Evolutionary conservation across 148 eudicot genomes (phyloP).

Genomic region (Gaultheria prostrata): DNA sequence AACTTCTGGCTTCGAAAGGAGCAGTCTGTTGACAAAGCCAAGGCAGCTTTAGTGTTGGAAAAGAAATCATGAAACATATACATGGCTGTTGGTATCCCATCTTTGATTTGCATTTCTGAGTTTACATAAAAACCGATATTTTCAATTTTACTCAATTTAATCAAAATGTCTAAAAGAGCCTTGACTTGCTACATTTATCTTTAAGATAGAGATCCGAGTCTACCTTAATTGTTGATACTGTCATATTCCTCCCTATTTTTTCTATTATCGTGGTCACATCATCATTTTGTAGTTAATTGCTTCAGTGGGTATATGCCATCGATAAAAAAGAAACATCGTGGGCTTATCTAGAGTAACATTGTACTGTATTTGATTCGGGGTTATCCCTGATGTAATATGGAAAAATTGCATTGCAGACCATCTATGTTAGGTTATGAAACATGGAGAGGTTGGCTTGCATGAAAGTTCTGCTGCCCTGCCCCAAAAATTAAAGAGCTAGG

Average conservation of each 20-base stretch:
- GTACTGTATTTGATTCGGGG: neutral
- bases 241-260: neutral
- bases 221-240: neutral
- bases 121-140: neutral
- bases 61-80: neutral
- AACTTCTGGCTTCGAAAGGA: slow-evolving; percentile 43
- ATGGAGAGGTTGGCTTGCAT: neutral
- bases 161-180: neutral
- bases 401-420: neutral
- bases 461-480: neutral
- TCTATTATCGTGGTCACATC: neutral
- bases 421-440: neutral
- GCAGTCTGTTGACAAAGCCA: slow-evolving; percentile 26
- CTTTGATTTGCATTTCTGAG: neutral
- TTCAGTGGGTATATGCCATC: neutral
- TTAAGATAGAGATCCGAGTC: neutral
- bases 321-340: neutral
- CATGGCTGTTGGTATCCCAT: neutral
- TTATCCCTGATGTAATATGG: neutral
- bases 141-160: neutral
- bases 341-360: neutral
- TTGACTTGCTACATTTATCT: neutral
- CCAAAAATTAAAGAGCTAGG: neutral
- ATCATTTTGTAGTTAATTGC: neutral
- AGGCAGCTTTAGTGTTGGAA: slow-evolving; percentile 29